phyloP scores from a whole-genome alignment of 345 rosid genomes.

The Salix brachista region DNA sequence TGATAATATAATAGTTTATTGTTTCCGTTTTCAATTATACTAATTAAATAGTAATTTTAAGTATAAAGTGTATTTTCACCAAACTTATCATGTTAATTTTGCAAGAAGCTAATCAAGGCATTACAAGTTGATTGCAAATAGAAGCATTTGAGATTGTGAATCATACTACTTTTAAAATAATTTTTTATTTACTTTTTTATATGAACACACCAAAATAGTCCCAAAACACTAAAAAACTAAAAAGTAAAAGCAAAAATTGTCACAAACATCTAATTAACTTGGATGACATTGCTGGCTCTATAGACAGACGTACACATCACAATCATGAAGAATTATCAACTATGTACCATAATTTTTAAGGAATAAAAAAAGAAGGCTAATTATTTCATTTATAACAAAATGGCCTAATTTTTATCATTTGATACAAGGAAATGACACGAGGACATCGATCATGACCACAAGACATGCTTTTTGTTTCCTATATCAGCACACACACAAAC shows the following conservation, averaged over 20 bases:
- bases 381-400: neutral
- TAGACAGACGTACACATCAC: neutral
- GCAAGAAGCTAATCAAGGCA: neutral
- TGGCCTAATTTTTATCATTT: neutral
- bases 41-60: neutral
- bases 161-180: too few relatives aligned
- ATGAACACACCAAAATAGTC: too few relatives aligned
- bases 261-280: neutral
- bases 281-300: slow-evolving; percentile 8
- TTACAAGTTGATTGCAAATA: too few relatives aligned
- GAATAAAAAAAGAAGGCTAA: neutral
- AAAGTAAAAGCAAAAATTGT: too few relatives aligned
- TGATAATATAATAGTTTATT: too few relatives aligned
- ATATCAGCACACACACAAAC: slow-evolving; percentile 2
- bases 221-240: too few relatives aligned
- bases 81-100: neutral
- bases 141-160: too few relatives aligned
- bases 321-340: neutral
- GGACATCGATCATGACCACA: neutral
- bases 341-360: neutral
- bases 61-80: neutral
- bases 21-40: neutral
- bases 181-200: too few relatives aligned
- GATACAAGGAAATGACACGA: slow-evolving; percentile 10
- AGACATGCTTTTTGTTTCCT: slow-evolving; percentile 10